phyloP scores from a whole-genome alignment of 129 eudicot species.

The Pulicaria dysenterica region DNA sequence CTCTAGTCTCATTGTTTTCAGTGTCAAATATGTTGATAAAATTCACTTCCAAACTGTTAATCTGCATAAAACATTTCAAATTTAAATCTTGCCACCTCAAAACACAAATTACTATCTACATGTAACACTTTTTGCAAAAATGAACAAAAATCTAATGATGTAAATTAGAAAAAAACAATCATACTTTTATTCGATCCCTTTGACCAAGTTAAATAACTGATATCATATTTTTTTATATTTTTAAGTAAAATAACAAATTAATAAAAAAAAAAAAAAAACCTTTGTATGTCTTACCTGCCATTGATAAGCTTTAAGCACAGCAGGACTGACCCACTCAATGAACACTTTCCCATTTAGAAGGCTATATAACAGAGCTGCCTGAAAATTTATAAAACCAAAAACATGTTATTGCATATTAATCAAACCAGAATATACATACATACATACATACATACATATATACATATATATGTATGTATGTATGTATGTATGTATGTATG shows the following conservation, averaged over 20 bases:
- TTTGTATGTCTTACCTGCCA: constrained; percentile 52
- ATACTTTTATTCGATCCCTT: too few relatives aligned
- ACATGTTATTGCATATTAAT: background rate
- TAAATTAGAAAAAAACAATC: too few relatives aligned
- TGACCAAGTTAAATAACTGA: too few relatives aligned
- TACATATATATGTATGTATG: too few relatives aligned
- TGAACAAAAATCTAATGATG: too few relatives aligned
- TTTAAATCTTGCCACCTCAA: too few relatives aligned
- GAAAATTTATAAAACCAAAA: constrained; percentile 14
- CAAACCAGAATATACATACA: background rate
- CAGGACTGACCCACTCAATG: constrained; percentile 83
- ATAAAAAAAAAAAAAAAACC: background rate
- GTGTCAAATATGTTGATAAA: constrained; percentile 54
- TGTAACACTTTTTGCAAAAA: background rate
- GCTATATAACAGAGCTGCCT: constrained; percentile 77
- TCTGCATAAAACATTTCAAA: constrained; percentile 29
- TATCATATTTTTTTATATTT: too few relatives aligned
- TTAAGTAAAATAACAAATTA: background rate
- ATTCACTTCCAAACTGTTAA: constrained; percentile 48
- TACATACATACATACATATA: background rate
- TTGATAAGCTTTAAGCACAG: constrained; percentile 69
- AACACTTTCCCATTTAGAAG: constrained; percentile 79
- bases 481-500: too few relatives aligned
- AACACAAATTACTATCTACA: too few relatives aligned
- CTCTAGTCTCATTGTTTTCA: constrained; percentile 43